These are phyloP conservation scores for Leccinum ochraceum DNA, from an alignment of 768 basidiomycete genomes.

Conservation along the genomic window DNA sequence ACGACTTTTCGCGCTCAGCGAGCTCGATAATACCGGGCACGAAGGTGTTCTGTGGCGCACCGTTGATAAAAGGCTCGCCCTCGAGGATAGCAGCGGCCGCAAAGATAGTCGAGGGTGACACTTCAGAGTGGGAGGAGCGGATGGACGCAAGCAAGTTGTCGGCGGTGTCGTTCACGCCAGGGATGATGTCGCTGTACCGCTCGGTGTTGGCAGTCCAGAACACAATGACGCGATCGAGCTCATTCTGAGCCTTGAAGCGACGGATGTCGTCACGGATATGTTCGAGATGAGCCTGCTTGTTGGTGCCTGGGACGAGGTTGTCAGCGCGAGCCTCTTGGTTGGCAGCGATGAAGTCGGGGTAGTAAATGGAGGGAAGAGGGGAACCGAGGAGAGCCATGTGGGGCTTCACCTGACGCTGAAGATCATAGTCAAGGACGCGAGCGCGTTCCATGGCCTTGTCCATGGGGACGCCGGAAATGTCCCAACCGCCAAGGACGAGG, in stretches of 20 bases:
- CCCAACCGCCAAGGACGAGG: slow-evolving; percentile 97
- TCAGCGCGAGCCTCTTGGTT: slow-evolving; percentile 97
- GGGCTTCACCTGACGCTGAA: slow-evolving; percentile 92
- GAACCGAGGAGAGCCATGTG: slow-evolving; percentile 77
- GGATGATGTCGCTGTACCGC: slow-evolving; percentile 92
- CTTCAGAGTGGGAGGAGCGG: slow-evolving; percentile 82
- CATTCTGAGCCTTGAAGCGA: slow-evolving; percentile 82
- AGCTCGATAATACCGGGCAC: slow-evolving; percentile 94
- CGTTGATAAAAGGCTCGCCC: slow-evolving; percentile 93
- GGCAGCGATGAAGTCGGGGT: slow-evolving; percentile 96
- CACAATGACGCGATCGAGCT: slow-evolving; percentile 84
- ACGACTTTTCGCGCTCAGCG: slow-evolving; percentile 84
- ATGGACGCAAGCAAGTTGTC: slow-evolving; percentile 83
- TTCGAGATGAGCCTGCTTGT: slow-evolving; percentile 92
- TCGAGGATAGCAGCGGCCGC: slow-evolving; percentile 96
- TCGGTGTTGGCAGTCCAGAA: slow-evolving; percentile 99
- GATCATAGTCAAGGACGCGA: slow-evolving; percentile 92
- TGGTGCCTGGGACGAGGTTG: slow-evolving; percentile 80
- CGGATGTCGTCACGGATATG: slow-evolving; percentile 93
- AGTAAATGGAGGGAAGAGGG: slow-evolving; percentile 94
- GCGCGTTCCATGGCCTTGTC: slow-evolving; percentile 94
- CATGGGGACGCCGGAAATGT: slow-evolving; percentile 83
- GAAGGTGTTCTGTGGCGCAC: slow-evolving; percentile 98
- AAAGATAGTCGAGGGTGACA: slow-evolving; percentile 96
- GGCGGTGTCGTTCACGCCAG: slow-evolving; percentile 94